phyloP scores from a whole-genome alignment of 2,329 filamentous ascomycete genomes.

The Beauveria bassiana region DNA sequence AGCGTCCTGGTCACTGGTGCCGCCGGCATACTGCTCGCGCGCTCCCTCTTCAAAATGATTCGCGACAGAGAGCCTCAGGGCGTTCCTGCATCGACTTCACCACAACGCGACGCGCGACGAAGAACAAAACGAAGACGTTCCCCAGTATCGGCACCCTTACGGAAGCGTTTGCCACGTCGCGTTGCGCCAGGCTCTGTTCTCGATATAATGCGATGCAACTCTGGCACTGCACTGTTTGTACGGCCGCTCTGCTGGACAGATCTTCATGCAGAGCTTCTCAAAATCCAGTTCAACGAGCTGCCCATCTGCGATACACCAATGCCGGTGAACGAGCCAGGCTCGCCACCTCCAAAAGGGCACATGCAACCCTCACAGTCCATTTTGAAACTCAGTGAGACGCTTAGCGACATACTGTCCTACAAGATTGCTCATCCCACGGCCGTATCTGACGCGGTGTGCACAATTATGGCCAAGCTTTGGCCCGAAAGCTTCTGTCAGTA shows the following conservation, averaged over 20 bases:
- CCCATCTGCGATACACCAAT: conserved; percentile 34
- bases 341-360: conserved; percentile 29
- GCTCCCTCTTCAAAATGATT: conserved; percentile 5
- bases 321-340: conserved; percentile 25
- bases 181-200: conserved; percentile 41
- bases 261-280: conserved; percentile 39
- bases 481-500: conserved; percentile 25
- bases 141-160: neutral
- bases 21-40: conserved; percentile 1
- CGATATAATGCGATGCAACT: conserved; percentile 42
- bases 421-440: conserved; percentile 25
- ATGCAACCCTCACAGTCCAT: conserved; percentile 35
- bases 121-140: neutral
- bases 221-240: conserved; percentile 40
- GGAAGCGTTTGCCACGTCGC: conserved; percentile 19
- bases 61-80: neutral
- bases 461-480: conserved; percentile 38
- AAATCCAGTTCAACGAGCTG: conserved; percentile 36
- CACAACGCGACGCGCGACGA: neutral
- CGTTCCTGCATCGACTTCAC: neutral
- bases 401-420: conserved; percentile 35
- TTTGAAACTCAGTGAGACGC: conserved; percentile 32
- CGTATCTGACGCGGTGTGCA: conserved; percentile 34
- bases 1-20: conserved; percentile 1
- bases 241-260: conserved; percentile 51